These are phyloP conservation scores for Entelexis paramagnoliae DNA, from an alignment of 1,139 yeast species.

Conservation along the genomic window DNA sequence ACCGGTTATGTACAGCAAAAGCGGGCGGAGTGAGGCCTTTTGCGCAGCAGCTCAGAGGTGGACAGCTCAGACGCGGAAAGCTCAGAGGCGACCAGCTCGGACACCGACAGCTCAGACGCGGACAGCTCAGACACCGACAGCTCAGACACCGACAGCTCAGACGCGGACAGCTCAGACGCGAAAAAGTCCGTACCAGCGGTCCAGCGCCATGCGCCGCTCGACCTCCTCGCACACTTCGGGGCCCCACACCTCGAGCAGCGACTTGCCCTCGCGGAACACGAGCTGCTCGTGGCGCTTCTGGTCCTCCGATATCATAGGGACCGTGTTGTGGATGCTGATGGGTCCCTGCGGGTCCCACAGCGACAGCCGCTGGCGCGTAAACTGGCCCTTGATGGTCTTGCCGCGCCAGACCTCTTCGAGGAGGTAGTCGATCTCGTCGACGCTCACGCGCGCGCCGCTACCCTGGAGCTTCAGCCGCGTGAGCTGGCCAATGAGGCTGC, in stretches of 20 bases:
- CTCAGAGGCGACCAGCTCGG: no score
- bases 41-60: no score
- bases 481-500: constrained; percentile 79
- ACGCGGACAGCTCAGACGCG: constrained; percentile 9
- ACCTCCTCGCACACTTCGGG: constrained; percentile 51
- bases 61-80: constrained; percentile 18
- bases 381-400: constrained; percentile 74
- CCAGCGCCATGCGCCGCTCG: constrained; percentile 58
- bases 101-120: no score
- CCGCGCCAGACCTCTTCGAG: constrained; percentile 89
- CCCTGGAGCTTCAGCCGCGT: constrained; percentile 52
- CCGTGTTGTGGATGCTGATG: constrained; percentile 58
- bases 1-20: no score
- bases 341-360: constrained; percentile 63
- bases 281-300: constrained; percentile 66
- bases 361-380: constrained; percentile 67
- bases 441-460: constrained; percentile 45
- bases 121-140: no score
- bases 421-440: constrained; percentile 68
- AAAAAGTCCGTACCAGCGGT: constrained; percentile 42
- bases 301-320: constrained; percentile 81
- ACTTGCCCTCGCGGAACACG: constrained; percentile 56
- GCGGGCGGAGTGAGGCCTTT: no score
- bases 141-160: no score
- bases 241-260: constrained; percentile 53